Percentiles rank a stretch among this genome's conserved stretches.
phyloP scores from a whole-genome alignment of 345 rosid genomes.

The Linum lewisii region DNA sequence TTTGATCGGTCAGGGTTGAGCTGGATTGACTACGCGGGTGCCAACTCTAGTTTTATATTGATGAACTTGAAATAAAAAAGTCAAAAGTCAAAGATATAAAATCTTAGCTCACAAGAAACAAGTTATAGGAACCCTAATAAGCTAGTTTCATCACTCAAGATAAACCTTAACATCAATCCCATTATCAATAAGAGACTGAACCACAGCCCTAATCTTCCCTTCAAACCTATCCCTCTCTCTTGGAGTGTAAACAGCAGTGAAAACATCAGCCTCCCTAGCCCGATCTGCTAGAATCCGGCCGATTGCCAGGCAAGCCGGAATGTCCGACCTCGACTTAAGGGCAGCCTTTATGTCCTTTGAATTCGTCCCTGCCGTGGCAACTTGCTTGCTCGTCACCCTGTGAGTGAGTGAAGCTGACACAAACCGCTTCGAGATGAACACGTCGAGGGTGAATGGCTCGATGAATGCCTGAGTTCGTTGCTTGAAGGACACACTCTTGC shows the following conservation, averaged over 20 bases:
- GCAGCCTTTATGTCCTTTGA: slow-evolving; percentile 91
- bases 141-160: slow-evolving; percentile 39
- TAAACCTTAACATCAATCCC: slow-evolving; percentile 76
- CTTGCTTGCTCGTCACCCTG: slow-evolving; percentile 83
- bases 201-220: slow-evolving; percentile 91
- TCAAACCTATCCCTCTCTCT: slow-evolving; percentile 90
- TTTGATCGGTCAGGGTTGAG: too few relatives aligned
- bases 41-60: too few relatives aligned
- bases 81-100: too few relatives aligned
- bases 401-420: slow-evolving; percentile 90
- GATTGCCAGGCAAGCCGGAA: slow-evolving; percentile 78
- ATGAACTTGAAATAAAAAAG: too few relatives aligned
- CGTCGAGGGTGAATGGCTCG: slow-evolving; percentile 89
- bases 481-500: slow-evolving; percentile 76
- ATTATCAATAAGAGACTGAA: slow-evolving; percentile 76
- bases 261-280: slow-evolving; percentile 85
- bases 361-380: slow-evolving; percentile 92
- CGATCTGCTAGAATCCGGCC: slow-evolving; percentile 71
- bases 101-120: background rate
- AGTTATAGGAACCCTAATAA: background rate
- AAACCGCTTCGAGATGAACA: slow-evolving; percentile 83
- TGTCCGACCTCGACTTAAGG: slow-evolving; percentile 66
- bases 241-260: slow-evolving; percentile 74
- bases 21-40: too few relatives aligned
- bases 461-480: slow-evolving; percentile 67